Percentiles rank a stretch among this genome's conserved stretches.
Evolutionary conservation across 306 rosid genomes (phyloP).

Genomic region (Cucumis sativus): DNA sequence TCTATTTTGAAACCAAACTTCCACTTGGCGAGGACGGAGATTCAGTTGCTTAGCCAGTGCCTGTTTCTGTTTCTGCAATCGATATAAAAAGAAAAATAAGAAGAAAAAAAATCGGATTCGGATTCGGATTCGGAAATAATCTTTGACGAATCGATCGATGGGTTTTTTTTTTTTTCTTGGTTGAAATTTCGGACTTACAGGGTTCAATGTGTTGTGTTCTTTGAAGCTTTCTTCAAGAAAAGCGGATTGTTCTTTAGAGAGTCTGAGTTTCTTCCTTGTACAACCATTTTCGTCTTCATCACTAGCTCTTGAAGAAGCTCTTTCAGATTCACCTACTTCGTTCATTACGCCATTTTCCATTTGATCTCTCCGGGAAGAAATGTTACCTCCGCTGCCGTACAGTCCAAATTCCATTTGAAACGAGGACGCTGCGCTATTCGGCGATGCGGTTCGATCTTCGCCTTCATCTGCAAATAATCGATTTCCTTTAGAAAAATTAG

Average conservation of each 20-base stretch:
- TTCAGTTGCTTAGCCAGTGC: slow-evolving; percentile 20
- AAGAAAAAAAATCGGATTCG: too few species aligned
- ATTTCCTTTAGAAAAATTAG: background rate
- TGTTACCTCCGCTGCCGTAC: slow-evolving; percentile 3
- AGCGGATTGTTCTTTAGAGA: slow-evolving; percentile 27
- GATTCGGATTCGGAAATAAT: background rate
- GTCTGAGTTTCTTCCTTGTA: slow-evolving; percentile 21
- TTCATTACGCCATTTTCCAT: slow-evolving; percentile 7
- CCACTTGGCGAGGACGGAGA: slow-evolving; percentile 24
- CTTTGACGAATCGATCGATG: background rate
- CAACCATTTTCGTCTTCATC: slow-evolving; percentile 25
- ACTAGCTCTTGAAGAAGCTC: slow-evolving; percentile 19
- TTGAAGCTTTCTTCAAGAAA: slow-evolving; percentile 30
- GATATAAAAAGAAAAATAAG: background rate
- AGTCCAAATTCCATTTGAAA: slow-evolving; percentile 23
- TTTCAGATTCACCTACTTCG: slow-evolving; percentile 15
- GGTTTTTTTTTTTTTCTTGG: too few species aligned
- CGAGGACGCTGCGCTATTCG: slow-evolving; percentile 25
- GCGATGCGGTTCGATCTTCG: slow-evolving; percentile 15
- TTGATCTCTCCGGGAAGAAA: background rate
- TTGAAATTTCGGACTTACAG: slow-evolving; percentile 5
- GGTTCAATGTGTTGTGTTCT: slow-evolving; percentile 27
- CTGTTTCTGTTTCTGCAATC: slow-evolving; percentile 15
- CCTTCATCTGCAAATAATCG: background rate
- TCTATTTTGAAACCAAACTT: slow-evolving; percentile 31